These are phyloP conservation scores for Rhododendron henanense DNA, from an alignment of 148 eudicot genomes.

Conservation along the genomic window DNA sequence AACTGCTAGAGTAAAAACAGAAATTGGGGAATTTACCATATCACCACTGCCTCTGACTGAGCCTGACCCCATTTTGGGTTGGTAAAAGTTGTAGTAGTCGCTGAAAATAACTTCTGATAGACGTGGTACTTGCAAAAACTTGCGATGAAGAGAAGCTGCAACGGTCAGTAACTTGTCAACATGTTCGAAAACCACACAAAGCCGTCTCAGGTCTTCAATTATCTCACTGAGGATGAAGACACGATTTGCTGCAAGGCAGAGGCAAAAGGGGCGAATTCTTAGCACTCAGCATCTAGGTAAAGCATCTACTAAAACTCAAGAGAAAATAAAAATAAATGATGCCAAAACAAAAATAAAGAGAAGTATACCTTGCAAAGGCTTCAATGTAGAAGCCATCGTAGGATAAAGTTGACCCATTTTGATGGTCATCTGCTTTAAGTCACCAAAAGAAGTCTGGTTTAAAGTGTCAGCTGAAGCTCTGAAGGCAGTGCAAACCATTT, in stretches of 20 bases:
- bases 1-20: neutral
- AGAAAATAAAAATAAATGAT: neutral
- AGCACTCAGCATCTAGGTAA: neutral
- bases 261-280: neutral
- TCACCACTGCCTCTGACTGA: conserved; percentile 21
- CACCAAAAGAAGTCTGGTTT: conserved; percentile 64
- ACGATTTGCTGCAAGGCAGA: conserved; percentile 47
- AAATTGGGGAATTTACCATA: conserved; percentile 33
- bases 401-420: conserved; percentile 70
- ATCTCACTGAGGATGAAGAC: conserved; percentile 41
- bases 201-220: conserved; percentile 61
- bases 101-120: conserved; percentile 55
- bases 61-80: conserved; percentile 57
- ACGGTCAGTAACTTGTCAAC: conserved; percentile 58
- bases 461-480: conserved; percentile 79
- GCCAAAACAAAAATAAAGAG: neutral
- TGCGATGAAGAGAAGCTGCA: conserved; percentile 83
- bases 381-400: conserved; percentile 60
- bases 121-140: conserved; percentile 65
- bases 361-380: conserved; percentile 62
- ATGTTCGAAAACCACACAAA: conserved; percentile 55
- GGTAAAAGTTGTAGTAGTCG: conserved; percentile 60
- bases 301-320: conserved; percentile 4
- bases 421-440: conserved; percentile 55
- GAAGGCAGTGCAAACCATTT: conserved; percentile 89